Percentiles rank a stretch among this genome's conserved stretches.
Evolutionary conservation across 1,284 basidiomycete genomes (phyloP).

Genomic region (Pseudozyma thailandica): DNA sequence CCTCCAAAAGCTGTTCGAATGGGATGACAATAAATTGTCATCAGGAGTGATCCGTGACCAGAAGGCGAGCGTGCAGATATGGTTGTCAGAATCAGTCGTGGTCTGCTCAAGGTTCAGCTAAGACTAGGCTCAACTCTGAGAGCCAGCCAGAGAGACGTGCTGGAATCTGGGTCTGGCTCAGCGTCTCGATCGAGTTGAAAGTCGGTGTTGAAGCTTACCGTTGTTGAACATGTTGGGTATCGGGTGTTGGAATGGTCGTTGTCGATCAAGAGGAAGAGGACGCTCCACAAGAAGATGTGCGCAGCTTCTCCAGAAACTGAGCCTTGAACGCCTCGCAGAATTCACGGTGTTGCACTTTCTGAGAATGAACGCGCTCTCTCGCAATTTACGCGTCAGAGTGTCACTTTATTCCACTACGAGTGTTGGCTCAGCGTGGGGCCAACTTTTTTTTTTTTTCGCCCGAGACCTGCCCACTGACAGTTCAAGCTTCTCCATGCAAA

Average conservation of each 20-base stretch:
- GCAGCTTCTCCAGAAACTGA: constrained; percentile 19
- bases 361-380: constrained; percentile 1
- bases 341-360: constrained; percentile 29
- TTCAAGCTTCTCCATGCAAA: not conserved
- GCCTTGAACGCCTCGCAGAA: constrained; percentile 11
- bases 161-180: not conserved
- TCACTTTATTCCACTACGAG: too few relatives aligned
- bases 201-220: constrained; percentile 16
- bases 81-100: too few relatives aligned
- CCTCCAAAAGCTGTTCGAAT: constrained; percentile 24
- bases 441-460: constrained; percentile 11
- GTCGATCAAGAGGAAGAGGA: constrained; percentile 6
- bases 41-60: too few relatives aligned
- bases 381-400: constrained; percentile 45
- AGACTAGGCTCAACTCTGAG: too few relatives aligned
- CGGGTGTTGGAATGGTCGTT: not conserved
- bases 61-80: not conserved
- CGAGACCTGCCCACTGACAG: constrained; percentile 5
- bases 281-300: constrained; percentile 1
- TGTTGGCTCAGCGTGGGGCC: too few relatives aligned
- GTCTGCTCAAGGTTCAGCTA: too few relatives aligned
- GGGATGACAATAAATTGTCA: too few relatives aligned
- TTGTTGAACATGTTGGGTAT: constrained; percentile 40
- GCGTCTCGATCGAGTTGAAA: not conserved
- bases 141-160: too few relatives aligned